A percentile compares a stretch with the other conserved stretches of the same genome.
Conservation (phyloP, 208 protist species). For the Acanthamoeba triangularis region DNA sequence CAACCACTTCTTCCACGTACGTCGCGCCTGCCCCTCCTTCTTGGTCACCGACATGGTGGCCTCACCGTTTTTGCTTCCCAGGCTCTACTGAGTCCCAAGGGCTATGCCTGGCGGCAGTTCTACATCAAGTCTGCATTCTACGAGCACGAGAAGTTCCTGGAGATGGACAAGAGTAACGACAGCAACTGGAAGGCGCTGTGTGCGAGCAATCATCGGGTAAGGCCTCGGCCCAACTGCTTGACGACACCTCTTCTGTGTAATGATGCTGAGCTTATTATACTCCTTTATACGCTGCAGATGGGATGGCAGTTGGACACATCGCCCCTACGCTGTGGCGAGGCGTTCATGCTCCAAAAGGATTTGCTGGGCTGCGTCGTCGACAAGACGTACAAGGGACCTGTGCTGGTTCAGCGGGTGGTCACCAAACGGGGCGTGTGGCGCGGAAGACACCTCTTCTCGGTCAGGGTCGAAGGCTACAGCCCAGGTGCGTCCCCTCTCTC, state of each 20-base stretch:
- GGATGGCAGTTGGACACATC: conserved; percentile 9
- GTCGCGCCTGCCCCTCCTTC: not conserved
- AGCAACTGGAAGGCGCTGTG: conserved; percentile 25
- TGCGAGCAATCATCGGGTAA: not conserved
- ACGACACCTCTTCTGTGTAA: not conserved
- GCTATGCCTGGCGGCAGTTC: conserved; percentile 36
- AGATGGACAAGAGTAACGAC: not conserved
- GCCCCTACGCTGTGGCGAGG: conserved; percentile 15
- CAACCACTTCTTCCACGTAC: conserved; percentile 46
- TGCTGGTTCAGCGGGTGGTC: conserved; percentile 55
- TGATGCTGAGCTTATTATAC: not conserved
- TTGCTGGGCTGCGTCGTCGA: not conserved
- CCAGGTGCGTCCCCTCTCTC: not conserved
- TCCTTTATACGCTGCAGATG: not conserved
- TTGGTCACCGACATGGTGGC: not conserved
- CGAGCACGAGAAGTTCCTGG: not conserved
- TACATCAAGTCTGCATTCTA: not conserved
- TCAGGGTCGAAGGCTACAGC: not conserved
- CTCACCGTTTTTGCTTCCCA: not conserved
- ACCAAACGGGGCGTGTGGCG: not conserved
- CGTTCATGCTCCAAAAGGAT: conserved; percentile 4
- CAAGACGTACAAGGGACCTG: not conserved
- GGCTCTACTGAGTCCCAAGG: not conserved
- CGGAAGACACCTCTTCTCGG: conserved; percentile 38
- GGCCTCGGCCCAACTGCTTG: no score